Conservation (phyloP, 2,329 filamentous ascomycete genomes). For the Cladosporium phlei region DNA sequence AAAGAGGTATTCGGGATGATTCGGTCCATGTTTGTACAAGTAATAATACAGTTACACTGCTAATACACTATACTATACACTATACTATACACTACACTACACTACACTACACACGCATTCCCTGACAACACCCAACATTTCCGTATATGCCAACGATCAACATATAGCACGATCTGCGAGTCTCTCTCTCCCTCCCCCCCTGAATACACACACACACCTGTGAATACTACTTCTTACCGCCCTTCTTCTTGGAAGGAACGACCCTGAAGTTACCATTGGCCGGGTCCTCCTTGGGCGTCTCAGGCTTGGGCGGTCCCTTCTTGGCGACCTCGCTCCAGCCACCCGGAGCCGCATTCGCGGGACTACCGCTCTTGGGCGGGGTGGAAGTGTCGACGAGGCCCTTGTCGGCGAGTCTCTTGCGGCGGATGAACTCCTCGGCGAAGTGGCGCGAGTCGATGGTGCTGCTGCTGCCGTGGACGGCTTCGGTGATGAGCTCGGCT, state of each 20-base stretch:
- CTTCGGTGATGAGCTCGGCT: constrained; percentile 77
- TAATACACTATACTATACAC: no score
- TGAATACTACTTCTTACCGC: constrained; percentile 11
- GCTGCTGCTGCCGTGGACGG: constrained; percentile 78
- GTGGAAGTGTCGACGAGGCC: constrained; percentile 68
- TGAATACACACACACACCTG: no score
- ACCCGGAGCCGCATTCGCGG: constrained; percentile 48
- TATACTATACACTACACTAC: no score
- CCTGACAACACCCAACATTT: no score
- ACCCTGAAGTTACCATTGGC: constrained; percentile 74
- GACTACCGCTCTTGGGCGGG: constrained; percentile 49
- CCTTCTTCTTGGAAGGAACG: constrained; percentile 83
- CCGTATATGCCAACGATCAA: no score
- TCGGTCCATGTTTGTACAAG: no score
- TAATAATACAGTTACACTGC: no score
- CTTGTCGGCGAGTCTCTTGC: constrained; percentile 88
- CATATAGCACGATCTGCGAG: no score
- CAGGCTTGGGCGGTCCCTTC: constrained; percentile 59
- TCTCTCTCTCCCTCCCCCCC: no score
- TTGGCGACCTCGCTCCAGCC: constrained; percentile 98
- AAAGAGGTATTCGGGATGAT: no score
- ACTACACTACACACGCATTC: no score
- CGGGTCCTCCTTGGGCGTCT: constrained; percentile 32
- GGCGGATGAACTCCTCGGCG: constrained; percentile 87
- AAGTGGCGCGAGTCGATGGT: constrained; percentile 92